Base-by-base conservation (phyloP, 129 eudicot genomes). In the Pulicaria dysenterica region DNA sequence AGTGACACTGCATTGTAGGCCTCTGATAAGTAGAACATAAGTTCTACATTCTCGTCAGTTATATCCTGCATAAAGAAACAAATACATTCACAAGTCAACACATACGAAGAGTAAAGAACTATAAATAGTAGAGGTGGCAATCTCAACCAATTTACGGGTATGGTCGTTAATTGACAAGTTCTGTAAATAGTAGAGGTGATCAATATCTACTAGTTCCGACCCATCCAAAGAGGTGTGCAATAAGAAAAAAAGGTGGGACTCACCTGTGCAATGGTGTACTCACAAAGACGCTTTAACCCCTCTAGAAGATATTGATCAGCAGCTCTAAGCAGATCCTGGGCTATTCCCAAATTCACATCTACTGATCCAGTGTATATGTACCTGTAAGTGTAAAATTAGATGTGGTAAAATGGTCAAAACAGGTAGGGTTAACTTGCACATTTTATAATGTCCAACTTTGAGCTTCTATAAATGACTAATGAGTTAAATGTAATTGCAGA, bases 341-440 rank as follows among this genome's bases (percentile, higher is more conserved):
- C 96, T 42, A 85, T 78, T 73, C 88, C 84, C 67, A 76, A 48
- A 65, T 70, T 83, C 73, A 95, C 91, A 63, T 83, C 81, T 6
- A 86, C 99, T 0, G 99, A 88, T 42, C 99, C 99, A 3, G 88
- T 81, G 85, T 95, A 95, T 67, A 91, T 86, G 77, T 80, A 90
- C 81, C 98, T 93, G 89, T 67, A 80, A 72, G 55, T 15, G 56
- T 19, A 56, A 64, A n/a, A 58, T 75, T 39, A 34, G 12, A 63
- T 5, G 34, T 19, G 36, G 12, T 5, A 43, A 71, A 67, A 51
- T 3, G 49, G 37, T 7, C 37, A 9, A n/a, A 15, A 34, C 43
- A 50, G 46, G 58, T 37, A 5, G 48, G 3, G 4, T 15, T 37
- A 6, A 8, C 12, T 9, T 68, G 36, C 48, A 48, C 16, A 44